phyloP scores from a whole-genome alignment of 2,329 filamentous ascomycete species.

The Cercospora berteroae region DNA sequence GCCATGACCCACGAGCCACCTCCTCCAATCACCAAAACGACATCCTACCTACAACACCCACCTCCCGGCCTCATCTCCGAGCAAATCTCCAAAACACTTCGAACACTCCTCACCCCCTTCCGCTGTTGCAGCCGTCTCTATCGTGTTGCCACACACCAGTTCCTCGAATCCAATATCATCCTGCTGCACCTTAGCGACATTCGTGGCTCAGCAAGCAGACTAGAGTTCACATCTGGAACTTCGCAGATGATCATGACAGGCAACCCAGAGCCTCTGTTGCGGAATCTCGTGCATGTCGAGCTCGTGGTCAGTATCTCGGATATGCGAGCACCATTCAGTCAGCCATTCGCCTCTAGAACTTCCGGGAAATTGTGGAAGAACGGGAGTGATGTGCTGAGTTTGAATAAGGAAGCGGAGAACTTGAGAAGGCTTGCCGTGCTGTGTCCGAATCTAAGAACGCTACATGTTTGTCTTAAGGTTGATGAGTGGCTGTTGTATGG shows the following conservation, averaged over 20 bases:
- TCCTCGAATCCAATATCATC: slow-evolving; percentile 15
- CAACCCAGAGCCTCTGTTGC: slow-evolving; percentile 12
- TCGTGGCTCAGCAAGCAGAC: slow-evolving; percentile 11
- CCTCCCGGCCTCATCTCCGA: slow-evolving; percentile 9
- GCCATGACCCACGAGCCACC: slow-evolving; percentile 1
- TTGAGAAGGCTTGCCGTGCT: background rate
- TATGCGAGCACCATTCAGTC: slow-evolving; percentile 16
- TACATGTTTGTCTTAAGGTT: slow-evolving; percentile 14
- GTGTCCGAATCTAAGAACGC: slow-evolving; percentile 4
- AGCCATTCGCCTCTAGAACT: slow-evolving; percentile 10
- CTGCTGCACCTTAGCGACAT: slow-evolving; percentile 14
- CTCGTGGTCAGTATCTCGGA: slow-evolving; percentile 10
- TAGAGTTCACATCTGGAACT: slow-evolving; percentile 6
- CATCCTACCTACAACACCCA: background rate
- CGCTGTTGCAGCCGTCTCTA: slow-evolving; percentile 9
- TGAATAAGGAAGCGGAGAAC: slow-evolving; percentile 9
- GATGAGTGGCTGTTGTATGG: slow-evolving; percentile 17
- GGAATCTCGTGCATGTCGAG: slow-evolving; percentile 6
- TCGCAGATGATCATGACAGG: slow-evolving; percentile 14
- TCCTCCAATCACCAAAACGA: background rate
- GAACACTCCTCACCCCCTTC: slow-evolving; percentile 7
- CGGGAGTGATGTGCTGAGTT: slow-evolving; percentile 3
- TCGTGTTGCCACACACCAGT: slow-evolving; percentile 4
- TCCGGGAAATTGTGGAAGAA: slow-evolving; percentile 7
- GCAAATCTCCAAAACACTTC: slow-evolving; percentile 10